Evolutionary conservation across 176 grass and related monocot species (phyloP).

Genomic region (Tillandsia fasciculata): DNA sequence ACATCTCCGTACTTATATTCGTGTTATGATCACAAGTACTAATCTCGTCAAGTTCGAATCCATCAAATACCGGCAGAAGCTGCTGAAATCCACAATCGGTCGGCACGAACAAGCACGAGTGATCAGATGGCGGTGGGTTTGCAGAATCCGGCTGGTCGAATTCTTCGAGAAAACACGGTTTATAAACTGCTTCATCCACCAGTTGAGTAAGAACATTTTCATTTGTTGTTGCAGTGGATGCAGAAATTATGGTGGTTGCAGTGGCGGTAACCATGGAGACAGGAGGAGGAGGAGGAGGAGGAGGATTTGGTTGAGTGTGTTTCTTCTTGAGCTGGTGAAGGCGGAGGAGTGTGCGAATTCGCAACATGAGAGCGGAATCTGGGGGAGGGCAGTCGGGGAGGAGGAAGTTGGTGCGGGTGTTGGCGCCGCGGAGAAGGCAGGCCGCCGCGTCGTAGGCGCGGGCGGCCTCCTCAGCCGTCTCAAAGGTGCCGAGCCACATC

Average conservation of each 20-base stretch:
- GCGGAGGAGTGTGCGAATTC: constrained; percentile 64
- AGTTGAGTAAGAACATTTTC: not conserved
- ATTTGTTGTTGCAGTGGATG: not conserved
- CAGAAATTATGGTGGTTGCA: not conserved
- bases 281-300: constrained; percentile 7
- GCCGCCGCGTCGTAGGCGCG: constrained; percentile 72
- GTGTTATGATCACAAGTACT: not conserved
- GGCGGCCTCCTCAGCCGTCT: constrained; percentile 56
- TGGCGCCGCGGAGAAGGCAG: constrained; percentile 68
- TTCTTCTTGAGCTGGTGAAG: constrained; percentile 71
- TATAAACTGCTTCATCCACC: constrained; percentile 35
- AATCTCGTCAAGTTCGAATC: constrained; percentile 27
- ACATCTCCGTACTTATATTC: constrained; percentile 14
- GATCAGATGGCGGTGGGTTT: constrained; percentile 3
- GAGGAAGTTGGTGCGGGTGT: constrained; percentile 80
- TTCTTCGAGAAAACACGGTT: constrained; percentile 23
- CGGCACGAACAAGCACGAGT: constrained; percentile 56
- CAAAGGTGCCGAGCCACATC: constrained; percentile 96
- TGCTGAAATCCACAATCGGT: constrained; percentile 25
- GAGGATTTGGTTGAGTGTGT: constrained; percentile 18
- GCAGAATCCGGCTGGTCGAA: constrained; percentile 12
- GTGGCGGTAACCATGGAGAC: not conserved
- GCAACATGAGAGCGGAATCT: constrained; percentile 50
- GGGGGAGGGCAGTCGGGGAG: constrained; percentile 20
- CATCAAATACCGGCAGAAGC: constrained; percentile 32